Percentiles rank a stretch among this genome's conserved stretches.
Evolutionary conservation across 257 asterid species (phyloP).

Genomic region (Solanum ahanhuiri): DNA sequence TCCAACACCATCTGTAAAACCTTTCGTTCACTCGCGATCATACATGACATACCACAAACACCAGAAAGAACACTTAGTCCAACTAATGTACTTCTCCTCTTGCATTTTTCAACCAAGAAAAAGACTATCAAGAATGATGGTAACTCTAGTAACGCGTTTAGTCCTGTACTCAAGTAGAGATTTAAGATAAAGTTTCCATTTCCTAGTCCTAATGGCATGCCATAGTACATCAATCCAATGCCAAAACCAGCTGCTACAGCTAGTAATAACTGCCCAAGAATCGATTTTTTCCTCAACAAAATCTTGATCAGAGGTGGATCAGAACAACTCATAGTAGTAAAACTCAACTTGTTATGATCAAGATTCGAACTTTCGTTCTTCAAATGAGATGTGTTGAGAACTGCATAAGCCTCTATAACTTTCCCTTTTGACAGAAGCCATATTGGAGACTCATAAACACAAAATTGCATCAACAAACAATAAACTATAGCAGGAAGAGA

Average conservation of each 20-base stretch:
- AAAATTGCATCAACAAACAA: constrained; percentile 20
- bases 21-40: not conserved
- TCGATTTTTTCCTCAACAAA: not conserved
- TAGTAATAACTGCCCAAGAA: constrained; percentile 1
- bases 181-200: constrained; percentile 23
- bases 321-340: not conserved
- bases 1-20: constrained; percentile 16
- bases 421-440: constrained; percentile 32
- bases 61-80: constrained; percentile 19
- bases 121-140: constrained; percentile 16
- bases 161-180: constrained; percentile 20
- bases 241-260: constrained; percentile 22
- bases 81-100: constrained; percentile 16
- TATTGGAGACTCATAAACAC: constrained; percentile 34
- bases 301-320: constrained; percentile 1
- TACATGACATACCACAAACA: constrained; percentile 9
- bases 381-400: constrained; percentile 1
- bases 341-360: not conserved
- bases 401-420: constrained; percentile 5
- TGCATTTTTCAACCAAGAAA: constrained; percentile 14
- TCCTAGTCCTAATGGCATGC: constrained; percentile 35
- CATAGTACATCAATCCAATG: constrained; percentile 29
- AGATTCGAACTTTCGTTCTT: not conserved
- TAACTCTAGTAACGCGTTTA: constrained; percentile 25
- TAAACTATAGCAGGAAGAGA: constrained; percentile 22